phyloP scores from a whole-genome alignment of 202 grass and related monocot species.

The Saccharum hybrid region DNA sequence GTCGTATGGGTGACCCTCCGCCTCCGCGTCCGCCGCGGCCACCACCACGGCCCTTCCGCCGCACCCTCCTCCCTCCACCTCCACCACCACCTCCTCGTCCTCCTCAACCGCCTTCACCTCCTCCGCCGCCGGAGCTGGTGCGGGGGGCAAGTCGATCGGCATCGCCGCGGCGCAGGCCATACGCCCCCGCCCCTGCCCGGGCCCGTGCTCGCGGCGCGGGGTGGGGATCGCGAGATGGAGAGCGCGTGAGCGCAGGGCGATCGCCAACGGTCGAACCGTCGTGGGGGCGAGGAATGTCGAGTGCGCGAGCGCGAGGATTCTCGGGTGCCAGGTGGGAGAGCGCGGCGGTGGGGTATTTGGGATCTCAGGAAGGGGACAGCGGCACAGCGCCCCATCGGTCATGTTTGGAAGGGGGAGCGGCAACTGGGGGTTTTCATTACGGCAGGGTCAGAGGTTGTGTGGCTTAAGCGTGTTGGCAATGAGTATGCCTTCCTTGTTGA shows the following conservation, averaged over 20 bases:
- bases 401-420: conserved; percentile 40
- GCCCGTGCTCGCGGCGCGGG: conserved; percentile 25
- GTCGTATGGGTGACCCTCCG: conserved; percentile 76
- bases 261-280: conserved; percentile 38
- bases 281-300: conserved; percentile 32
- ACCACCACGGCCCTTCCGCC: conserved; percentile 56
- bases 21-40: conserved; percentile 47
- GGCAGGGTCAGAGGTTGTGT: not conserved
- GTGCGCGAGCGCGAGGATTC: conserved; percentile 33
- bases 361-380: conserved; percentile 47
- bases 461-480: conserved; percentile 30
- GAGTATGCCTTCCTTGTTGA: conserved; percentile 42
- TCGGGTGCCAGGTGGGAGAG: conserved; percentile 19
- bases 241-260: conserved; percentile 14
- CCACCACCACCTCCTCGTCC: conserved; percentile 21
- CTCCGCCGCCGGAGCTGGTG: not conserved
- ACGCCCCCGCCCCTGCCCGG: not conserved
- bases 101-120: conserved; percentile 2
- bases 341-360: conserved; percentile 49
- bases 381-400: conserved; percentile 56
- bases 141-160: conserved; percentile 37
- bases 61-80: conserved; percentile 39
- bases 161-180: conserved; percentile 32
- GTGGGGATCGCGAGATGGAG: not conserved
- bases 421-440: conserved; percentile 19